These are phyloP conservation scores for Stemphylium beticola DNA, from an alignment of 2,329 filamentous ascomycete species.

Conservation along the genomic window DNA sequence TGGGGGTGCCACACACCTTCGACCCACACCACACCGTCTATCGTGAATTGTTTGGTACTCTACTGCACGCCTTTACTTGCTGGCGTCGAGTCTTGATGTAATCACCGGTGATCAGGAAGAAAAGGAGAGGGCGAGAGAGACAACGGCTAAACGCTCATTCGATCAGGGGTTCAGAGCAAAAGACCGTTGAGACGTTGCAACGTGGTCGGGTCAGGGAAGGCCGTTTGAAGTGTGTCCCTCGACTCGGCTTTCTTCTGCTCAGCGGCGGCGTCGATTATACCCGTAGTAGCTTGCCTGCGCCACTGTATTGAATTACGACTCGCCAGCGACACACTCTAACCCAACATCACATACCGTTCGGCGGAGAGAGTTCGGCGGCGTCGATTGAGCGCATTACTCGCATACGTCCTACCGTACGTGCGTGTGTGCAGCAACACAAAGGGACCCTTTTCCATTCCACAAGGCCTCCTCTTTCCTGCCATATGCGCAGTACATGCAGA, in stretches of 20 bases:
- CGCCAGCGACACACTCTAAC: conserved; percentile 3
- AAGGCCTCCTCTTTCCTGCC: neutral
- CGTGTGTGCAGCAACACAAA: too few species aligned
- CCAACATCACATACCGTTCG: conserved; percentile 1
- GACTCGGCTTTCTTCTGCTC: neutral
- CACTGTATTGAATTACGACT: conserved; percentile 14
- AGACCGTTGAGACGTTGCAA: neutral
- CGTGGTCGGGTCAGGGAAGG: neutral
- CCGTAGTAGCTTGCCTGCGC: conserved; percentile 6
- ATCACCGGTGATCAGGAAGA: neutral
- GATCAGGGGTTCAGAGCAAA: too few species aligned
- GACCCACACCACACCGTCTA: conserved; percentile 8
- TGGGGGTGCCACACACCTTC: neutral
- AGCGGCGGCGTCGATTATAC: neutral
- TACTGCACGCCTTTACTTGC: conserved; percentile 8
- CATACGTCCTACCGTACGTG: neutral
- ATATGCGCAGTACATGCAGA: neutral
- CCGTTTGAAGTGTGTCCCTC: neutral
- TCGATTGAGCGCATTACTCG: conserved; percentile 11
- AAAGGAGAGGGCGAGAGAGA: neutral
- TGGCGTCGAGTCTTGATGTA: conserved; percentile 5
- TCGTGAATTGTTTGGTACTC: conserved; percentile 14
- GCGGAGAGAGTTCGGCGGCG: neutral
- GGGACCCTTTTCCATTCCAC: too few species aligned
- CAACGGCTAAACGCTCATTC: too few species aligned